phyloP scores from a whole-genome alignment of 1,284 basidiomycete species.

The Malassezia slooffiae region DNA sequence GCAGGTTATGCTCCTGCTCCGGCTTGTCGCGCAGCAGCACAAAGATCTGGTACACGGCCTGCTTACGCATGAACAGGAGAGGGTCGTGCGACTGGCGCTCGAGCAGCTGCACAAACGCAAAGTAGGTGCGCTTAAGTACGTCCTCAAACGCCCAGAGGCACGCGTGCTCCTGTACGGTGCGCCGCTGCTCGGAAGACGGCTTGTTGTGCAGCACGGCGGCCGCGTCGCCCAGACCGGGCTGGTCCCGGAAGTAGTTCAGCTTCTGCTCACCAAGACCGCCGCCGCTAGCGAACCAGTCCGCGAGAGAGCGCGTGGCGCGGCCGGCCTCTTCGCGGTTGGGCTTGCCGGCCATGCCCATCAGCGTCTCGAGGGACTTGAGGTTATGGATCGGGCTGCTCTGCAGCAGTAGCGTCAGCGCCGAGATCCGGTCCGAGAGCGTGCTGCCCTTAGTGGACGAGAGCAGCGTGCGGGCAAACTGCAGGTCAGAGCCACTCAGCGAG shows the following conservation, averaged over 20 bases:
- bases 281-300: constrained; percentile 73
- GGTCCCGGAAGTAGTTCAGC: constrained; percentile 79
- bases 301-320: constrained; percentile 76
- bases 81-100: constrained; percentile 82
- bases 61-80: constrained; percentile 74
- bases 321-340: constrained; percentile 82
- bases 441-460: constrained; percentile 34
- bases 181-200: constrained; percentile 21
- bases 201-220: constrained; percentile 49
- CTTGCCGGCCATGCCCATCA: constrained; percentile 71
- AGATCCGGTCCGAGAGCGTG: constrained; percentile 84
- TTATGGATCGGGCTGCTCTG: constrained; percentile 86
- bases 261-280: constrained; percentile 63
- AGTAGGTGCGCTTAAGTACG: constrained; percentile 94
- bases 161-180: too few species aligned
- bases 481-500: constrained; percentile 33
- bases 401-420: constrained; percentile 78
- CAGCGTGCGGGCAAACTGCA: constrained; percentile 41
- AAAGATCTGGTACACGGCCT: constrained; percentile 59
- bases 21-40: constrained; percentile 76
- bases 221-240: constrained; percentile 56
- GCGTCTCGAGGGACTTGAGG: constrained; percentile 50
- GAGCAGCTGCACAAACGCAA: constrained; percentile 75
- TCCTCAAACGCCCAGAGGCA: constrained; percentile 87
- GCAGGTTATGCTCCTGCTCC: constrained; percentile 93